Conservation (phyloP, 441 rosid genomes). For the Rhodomyrtus psidioides region DNA sequence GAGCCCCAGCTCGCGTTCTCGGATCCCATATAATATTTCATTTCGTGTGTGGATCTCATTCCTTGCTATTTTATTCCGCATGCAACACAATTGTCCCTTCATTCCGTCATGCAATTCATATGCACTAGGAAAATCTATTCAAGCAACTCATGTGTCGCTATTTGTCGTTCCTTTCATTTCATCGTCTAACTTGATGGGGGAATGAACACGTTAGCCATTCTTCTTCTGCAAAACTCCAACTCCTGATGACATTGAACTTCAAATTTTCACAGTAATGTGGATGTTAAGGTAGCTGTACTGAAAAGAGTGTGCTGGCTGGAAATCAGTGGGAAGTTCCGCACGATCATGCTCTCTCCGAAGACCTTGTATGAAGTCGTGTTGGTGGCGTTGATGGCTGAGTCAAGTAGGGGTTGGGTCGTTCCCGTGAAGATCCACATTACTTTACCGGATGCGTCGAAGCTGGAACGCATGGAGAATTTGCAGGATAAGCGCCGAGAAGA, state of each 20-base stretch:
- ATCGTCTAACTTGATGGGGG: background rate
- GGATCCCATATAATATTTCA: background rate
- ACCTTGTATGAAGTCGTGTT: background rate
- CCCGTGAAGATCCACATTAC: background rate
- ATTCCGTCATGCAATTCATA: background rate
- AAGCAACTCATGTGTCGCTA: background rate
- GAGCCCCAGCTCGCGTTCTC: background rate
- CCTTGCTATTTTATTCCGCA: background rate
- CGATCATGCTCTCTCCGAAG: background rate
- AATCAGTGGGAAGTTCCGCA: background rate
- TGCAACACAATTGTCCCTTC: background rate
- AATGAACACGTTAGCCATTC: background rate
- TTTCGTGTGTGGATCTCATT: background rate
- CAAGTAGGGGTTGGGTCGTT: background rate
- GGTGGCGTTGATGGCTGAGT: background rate
- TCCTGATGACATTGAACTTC: background rate
- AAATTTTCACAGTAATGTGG: background rate
- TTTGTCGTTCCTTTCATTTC: background rate
- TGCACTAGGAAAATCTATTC: background rate
- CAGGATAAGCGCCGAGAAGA: background rate
- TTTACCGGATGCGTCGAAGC: background rate
- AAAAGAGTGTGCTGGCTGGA: background rate
- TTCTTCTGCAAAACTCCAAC: background rate
- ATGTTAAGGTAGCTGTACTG: background rate
- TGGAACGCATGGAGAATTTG: background rate